Evolutionary conservation across 768 basidiomycete species (phyloP).

Genomic region (Amanita rimosa): DNA sequence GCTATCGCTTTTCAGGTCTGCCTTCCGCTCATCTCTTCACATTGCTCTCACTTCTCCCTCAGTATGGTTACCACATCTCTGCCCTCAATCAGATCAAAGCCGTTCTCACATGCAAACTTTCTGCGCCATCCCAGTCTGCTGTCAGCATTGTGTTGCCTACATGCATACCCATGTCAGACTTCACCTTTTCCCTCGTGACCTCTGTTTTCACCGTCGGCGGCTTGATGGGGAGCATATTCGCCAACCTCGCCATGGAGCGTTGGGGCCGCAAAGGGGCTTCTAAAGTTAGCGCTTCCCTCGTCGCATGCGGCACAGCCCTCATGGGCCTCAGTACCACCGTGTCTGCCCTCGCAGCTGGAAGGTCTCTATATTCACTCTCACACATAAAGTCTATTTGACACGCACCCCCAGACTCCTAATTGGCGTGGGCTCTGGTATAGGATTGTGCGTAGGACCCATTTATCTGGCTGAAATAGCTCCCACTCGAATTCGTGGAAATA

Average conservation of each 20-base stretch:
- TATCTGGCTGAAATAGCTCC: conserved; percentile 85
- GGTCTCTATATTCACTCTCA: conserved; percentile 25
- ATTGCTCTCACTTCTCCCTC: background rate
- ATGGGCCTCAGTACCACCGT: conserved; percentile 57
- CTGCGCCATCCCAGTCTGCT: conserved; percentile 14
- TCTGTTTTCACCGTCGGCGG: conserved; percentile 84
- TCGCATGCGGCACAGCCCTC: conserved; percentile 47
- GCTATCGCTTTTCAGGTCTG: conserved; percentile 44
- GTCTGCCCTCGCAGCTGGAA: conserved; percentile 46
- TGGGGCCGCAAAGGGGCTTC: conserved; percentile 64
- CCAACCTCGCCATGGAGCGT: conserved; percentile 59
- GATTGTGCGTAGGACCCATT: conserved; percentile 72
- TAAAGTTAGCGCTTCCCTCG: conserved; percentile 42
- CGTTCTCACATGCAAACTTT: conserved; percentile 56
- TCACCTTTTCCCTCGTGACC: conserved; percentile 75
- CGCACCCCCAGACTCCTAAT: conserved; percentile 38
- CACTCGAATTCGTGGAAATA: conserved; percentile 55
- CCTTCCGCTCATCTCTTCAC: conserved; percentile 8
- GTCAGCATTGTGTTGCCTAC: conserved; percentile 37
- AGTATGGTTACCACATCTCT: conserved; percentile 93
- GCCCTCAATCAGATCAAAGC: conserved; percentile 83
- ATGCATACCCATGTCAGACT: conserved; percentile 73
- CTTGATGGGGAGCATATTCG: conserved; percentile 59
- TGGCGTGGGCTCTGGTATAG: conserved; percentile 63
- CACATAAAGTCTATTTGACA: background rate